phyloP scores from a whole-genome alignment of 2,329 filamentous ascomycete species.

The Huntiella decipiens region DNA sequence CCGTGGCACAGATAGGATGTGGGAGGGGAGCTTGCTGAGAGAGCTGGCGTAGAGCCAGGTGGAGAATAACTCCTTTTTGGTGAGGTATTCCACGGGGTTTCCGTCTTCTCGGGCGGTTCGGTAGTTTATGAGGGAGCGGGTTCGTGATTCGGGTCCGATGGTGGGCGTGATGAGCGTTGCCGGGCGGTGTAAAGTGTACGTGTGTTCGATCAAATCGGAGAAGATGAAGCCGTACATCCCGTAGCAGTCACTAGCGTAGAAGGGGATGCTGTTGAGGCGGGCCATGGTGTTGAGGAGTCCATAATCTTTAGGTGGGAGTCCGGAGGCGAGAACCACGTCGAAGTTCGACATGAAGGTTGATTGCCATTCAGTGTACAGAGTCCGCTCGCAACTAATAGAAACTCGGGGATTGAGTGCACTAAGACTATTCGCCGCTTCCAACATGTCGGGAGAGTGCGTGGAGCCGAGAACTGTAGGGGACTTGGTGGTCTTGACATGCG shows the following conservation, averaged over 20 bases:
- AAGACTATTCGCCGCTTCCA: slow-evolving; percentile 59
- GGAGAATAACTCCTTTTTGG: slow-evolving; percentile 78
- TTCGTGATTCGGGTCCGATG: slow-evolving; percentile 49
- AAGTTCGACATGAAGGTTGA: slow-evolving; percentile 60
- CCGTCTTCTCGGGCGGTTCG: slow-evolving; percentile 45
- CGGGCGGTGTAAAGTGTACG: slow-evolving; percentile 73
- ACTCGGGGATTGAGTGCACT: slow-evolving; percentile 83
- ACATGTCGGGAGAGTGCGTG: slow-evolving; percentile 67
- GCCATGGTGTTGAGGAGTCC: slow-evolving; percentile 72
- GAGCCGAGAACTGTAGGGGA: slow-evolving; percentile 30
- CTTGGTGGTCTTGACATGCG: slow-evolving; percentile 62
- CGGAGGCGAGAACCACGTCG: slow-evolving; percentile 77
- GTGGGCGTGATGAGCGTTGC: slow-evolving; percentile 53
- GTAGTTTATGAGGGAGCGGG: slow-evolving; percentile 54
- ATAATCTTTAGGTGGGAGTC: slow-evolving; percentile 57
- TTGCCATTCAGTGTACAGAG: slow-evolving; percentile 23
- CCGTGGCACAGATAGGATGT: slow-evolving; percentile 44
- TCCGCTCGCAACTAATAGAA: slow-evolving; percentile 37
- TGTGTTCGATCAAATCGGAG: slow-evolving; percentile 75
- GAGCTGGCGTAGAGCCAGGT: slow-evolving; percentile 70
- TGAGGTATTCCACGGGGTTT: slow-evolving; percentile 67
- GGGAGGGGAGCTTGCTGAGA: slow-evolving; percentile 48
- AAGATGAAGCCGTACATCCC: slow-evolving; percentile 89
- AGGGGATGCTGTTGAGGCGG: slow-evolving; percentile 36
- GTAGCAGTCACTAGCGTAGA: slow-evolving; percentile 19